Percentiles rank a stretch among this genome's conserved stretches.
Evolutionary conservation across 2,329 filamentous ascomycete genomes (phyloP).

Genomic region (Fusarium sp.): DNA sequence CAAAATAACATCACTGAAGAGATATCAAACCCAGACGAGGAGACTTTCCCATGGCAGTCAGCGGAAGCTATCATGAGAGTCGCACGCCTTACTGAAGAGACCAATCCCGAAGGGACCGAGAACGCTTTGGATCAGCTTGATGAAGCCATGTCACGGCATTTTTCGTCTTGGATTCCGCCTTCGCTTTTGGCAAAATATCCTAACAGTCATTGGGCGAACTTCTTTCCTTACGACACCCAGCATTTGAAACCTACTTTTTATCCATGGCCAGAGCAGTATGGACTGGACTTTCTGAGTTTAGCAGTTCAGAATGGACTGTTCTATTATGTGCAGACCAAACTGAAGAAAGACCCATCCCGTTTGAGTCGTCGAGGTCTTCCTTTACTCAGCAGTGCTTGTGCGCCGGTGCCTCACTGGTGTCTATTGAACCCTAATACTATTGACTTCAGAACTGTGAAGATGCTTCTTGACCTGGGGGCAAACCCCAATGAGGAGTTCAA

Average conservation of each 20-base stretch:
- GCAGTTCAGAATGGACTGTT: background rate
- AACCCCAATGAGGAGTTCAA: background rate
- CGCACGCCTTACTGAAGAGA: background rate
- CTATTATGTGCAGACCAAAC: background rate
- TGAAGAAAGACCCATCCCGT: background rate
- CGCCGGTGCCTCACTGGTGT: background rate
- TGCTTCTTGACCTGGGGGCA: background rate
- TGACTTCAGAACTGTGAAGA: background rate
- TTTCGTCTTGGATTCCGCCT: background rate
- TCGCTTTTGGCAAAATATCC: background rate
- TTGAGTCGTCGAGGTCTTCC: background rate
- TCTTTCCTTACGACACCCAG: background rate
- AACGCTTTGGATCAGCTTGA: background rate
- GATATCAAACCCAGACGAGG: no score
- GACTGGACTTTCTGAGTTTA: background rate
- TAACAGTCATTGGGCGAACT: background rate
- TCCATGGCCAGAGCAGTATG: background rate
- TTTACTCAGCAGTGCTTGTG: background rate
- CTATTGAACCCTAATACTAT: background rate
- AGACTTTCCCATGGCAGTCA: background rate
- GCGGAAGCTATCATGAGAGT: background rate
- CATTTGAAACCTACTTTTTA: background rate
- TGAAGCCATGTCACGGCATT: background rate
- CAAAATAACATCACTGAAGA: no score
- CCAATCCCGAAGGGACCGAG: background rate